Conservation (phyloP, 192 early-diverging fungal genomes). For the Coemansia sp. region DNA sequence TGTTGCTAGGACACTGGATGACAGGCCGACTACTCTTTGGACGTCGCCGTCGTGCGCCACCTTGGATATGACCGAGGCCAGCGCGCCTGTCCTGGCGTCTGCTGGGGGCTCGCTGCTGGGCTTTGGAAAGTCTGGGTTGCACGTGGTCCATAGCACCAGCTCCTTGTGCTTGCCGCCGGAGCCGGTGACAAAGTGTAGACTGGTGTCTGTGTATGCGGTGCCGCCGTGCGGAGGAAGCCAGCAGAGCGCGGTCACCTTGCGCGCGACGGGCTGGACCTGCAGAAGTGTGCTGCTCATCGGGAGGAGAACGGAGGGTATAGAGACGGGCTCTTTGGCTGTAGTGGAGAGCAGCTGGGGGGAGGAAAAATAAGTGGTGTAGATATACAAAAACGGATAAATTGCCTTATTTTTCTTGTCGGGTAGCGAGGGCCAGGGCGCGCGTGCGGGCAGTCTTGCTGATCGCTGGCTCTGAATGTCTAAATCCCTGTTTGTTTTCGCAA, state of each 20-base stretch:
- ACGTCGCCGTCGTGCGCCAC: constrained; percentile 38
- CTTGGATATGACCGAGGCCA: constrained; percentile 25
- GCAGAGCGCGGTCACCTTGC: constrained; percentile 30
- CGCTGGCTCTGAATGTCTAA: too few relatives aligned
- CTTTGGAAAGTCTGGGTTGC: constrained; percentile 39
- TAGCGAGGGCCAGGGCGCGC: too few relatives aligned
- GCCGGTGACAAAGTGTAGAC: constrained; percentile 38
- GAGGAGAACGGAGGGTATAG: too few relatives aligned
- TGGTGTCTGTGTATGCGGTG: constrained; percentile 44
- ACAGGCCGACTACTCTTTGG: constrained; percentile 16
- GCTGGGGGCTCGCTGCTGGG: background rate
- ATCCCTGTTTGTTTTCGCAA: too few relatives aligned
- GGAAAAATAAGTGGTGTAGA: too few relatives aligned
- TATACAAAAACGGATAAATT: too few relatives aligned
- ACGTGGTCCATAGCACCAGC: constrained; percentile 49
- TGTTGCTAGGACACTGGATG: constrained; percentile 25
- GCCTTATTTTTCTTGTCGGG: too few relatives aligned
- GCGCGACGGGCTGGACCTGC: constrained; percentile 40
- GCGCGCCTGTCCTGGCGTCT: background rate
- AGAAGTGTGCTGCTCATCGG: constrained; percentile 37
- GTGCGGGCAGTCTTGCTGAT: too few relatives aligned
- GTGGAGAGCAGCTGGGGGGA: too few relatives aligned
- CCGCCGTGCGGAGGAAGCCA: constrained; percentile 49
- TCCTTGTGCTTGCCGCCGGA: constrained; percentile 42
- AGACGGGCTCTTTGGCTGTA: too few relatives aligned